Evolutionary conservation across 257 asterid genomes (phyloP).

Genomic region (Gardenia jasminoides): DNA sequence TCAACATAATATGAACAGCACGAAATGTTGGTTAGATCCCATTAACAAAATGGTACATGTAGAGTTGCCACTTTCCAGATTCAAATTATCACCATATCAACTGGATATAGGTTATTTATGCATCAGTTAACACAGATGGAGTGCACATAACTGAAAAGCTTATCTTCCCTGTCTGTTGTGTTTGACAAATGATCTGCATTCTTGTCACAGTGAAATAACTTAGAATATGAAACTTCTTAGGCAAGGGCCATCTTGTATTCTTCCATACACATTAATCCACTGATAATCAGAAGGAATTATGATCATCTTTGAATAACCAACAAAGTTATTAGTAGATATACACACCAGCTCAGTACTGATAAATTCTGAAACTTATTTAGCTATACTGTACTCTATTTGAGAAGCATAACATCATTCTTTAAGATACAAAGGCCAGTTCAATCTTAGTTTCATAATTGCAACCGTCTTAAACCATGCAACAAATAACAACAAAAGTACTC

Average conservation of each 20-base stretch:
- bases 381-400: neutral
- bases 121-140: neutral
- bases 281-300: neutral
- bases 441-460: neutral
- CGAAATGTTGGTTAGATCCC: constrained; percentile 8
- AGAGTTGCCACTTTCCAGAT: constrained; percentile 12
- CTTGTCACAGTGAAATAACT: neutral
- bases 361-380: no score
- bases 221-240: neutral
- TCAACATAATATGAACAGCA: neutral
- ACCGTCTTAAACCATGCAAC: neutral
- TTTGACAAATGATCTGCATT: neutral
- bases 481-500: neutral
- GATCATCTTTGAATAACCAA: no score
- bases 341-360: no score
- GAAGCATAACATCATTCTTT: neutral
- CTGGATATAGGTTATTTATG: neutral
- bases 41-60: neutral
- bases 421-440: neutral
- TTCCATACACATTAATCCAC: neutral
- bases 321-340: neutral
- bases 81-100: neutral
- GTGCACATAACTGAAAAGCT: neutral
- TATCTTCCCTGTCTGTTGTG: neutral
- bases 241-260: neutral